phyloP scores from a whole-genome alignment of 2,329 filamentous ascomycete species.

The Fusarium dlaminii region DNA sequence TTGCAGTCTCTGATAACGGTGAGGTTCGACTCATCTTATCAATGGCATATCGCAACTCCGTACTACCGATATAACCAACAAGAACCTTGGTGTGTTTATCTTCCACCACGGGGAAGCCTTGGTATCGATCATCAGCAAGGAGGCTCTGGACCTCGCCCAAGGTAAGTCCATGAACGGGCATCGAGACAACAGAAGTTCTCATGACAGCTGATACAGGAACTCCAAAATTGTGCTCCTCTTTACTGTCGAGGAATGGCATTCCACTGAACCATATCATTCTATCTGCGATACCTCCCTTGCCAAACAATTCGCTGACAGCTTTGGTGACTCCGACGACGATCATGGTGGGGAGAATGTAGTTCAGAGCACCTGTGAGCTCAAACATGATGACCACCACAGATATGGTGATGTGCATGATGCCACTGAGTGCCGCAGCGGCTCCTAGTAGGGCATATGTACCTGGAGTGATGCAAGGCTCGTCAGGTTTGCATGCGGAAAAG shows the following conservation, averaged over 20 bases:
- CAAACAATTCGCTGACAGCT: slow-evolving; percentile 87
- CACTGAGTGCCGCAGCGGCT: slow-evolving; percentile 88
- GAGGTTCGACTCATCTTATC: slow-evolving; percentile 79
- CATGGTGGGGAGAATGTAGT: slow-evolving; percentile 98
- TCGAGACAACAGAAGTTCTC: slow-evolving; percentile 77
- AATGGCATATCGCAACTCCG: slow-evolving; percentile 90
- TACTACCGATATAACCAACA: slow-evolving; percentile 91
- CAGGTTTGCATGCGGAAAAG: slow-evolving; percentile 88
- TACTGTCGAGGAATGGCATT: slow-evolving; percentile 95
- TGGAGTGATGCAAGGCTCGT: slow-evolving; percentile 95
- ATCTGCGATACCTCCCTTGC: slow-evolving; percentile 96
- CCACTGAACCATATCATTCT: slow-evolving; percentile 99
- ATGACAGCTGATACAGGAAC: slow-evolving; percentile 93
- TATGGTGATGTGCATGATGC: slow-evolving; percentile 98
- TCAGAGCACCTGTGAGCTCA: slow-evolving; percentile 94
- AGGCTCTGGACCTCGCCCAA: slow-evolving; percentile 81
- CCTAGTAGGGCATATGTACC: slow-evolving; percentile 97
- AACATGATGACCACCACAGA: slow-evolving; percentile 99
- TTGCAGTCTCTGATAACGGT: slow-evolving; percentile 71
- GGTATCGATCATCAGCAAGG: slow-evolving; percentile 81
- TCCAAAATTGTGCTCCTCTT: slow-evolving; percentile 96
- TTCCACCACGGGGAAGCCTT: slow-evolving; percentile 93
- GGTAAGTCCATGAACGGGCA: slow-evolving; percentile 78
- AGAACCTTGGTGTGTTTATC: slow-evolving; percentile 75
- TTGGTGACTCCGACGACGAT: slow-evolving; percentile 98